Conservation (phyloP, 2,329 filamentous ascomycete species). For the Hypoxylon sp. region DNA sequence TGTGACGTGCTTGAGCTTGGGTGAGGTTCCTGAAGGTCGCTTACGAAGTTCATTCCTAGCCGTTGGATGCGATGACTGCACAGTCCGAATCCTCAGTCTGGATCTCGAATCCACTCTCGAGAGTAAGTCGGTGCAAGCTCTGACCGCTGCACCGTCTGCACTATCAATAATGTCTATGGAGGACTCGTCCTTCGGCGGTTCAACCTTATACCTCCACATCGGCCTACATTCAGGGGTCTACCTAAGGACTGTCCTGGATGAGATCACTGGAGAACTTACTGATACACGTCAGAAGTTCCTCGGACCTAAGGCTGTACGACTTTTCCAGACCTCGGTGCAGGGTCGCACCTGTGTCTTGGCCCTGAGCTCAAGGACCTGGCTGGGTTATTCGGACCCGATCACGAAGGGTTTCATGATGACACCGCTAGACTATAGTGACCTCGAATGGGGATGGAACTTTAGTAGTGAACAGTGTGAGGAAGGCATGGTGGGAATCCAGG, state of each 20-base stretch:
- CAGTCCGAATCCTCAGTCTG: slow-evolving; percentile 90
- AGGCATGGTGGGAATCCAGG: slow-evolving; percentile 94
- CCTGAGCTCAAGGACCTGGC: slow-evolving; percentile 93
- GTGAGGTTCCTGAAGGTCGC: slow-evolving; percentile 90
- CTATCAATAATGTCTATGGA: slow-evolving; percentile 95
- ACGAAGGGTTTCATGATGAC: slow-evolving; percentile 92
- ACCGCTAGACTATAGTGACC: slow-evolving; percentile 85
- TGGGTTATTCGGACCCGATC: slow-evolving; percentile 91
- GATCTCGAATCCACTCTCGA: slow-evolving; percentile 92
- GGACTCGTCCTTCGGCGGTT: slow-evolving; percentile 89
- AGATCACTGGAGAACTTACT: slow-evolving; percentile 93
- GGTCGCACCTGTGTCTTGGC: slow-evolving; percentile 88
- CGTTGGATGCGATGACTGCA: slow-evolving; percentile 96
- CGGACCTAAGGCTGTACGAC: slow-evolving; percentile 87
- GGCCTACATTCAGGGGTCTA: slow-evolving; percentile 97
- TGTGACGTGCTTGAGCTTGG: slow-evolving; percentile 93
- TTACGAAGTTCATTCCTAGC: slow-evolving; percentile 92
- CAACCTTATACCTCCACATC: slow-evolving; percentile 93
- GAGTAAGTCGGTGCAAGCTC: slow-evolving; percentile 92
- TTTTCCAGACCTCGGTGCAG: slow-evolving; percentile 92
- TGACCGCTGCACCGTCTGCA: slow-evolving; percentile 90
- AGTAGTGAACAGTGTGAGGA: slow-evolving; percentile 94
- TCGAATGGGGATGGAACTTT: slow-evolving; percentile 97
- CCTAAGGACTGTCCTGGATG: slow-evolving; percentile 92
- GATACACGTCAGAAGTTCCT: slow-evolving; percentile 96